Evolutionary conservation across 371 early-diverging fungal species (phyloP).

Genomic region (Mortierella sp.): DNA sequence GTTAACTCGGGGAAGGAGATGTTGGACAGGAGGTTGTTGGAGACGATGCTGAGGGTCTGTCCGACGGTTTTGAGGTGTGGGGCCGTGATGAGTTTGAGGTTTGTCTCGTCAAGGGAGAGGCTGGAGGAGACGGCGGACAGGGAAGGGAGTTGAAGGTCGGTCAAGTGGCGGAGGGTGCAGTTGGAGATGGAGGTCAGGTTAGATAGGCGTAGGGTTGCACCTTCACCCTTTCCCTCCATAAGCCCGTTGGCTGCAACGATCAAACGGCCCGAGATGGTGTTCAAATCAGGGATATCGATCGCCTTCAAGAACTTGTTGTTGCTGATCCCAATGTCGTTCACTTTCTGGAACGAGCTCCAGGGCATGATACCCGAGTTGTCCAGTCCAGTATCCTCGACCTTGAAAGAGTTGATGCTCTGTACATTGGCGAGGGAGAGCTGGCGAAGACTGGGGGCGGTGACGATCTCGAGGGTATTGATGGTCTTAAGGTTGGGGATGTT

Average conservation of each 20-base stretch:
- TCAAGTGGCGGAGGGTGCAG: slow-evolving; percentile 42
- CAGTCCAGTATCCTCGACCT: slow-evolving; percentile 62
- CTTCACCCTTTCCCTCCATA: slow-evolving; percentile 36
- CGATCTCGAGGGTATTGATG: slow-evolving; percentile 61
- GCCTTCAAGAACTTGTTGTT: slow-evolving; percentile 66
- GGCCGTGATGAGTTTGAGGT: slow-evolving; percentile 52
- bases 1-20: slow-evolving; percentile 62
- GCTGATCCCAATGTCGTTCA: slow-evolving; percentile 59
- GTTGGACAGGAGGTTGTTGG: slow-evolving; percentile 61
- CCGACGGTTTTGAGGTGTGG: slow-evolving; percentile 59
- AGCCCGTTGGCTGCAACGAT: slow-evolving; percentile 63
- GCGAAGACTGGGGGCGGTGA: slow-evolving; percentile 60
- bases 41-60: slow-evolving; percentile 65
- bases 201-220: slow-evolving; percentile 16
- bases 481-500: slow-evolving; percentile 59
- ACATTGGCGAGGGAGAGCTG: slow-evolving; percentile 61
- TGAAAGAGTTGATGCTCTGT: slow-evolving; percentile 59
- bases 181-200: slow-evolving; percentile 44
- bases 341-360: slow-evolving; percentile 50
- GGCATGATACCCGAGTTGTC: slow-evolving; percentile 59
- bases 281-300: slow-evolving; percentile 58
- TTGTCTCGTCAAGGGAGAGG: slow-evolving; percentile 64
- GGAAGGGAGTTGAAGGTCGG: slow-evolving; percentile 46
- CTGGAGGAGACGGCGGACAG: slow-evolving; percentile 59
- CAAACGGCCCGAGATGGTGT: slow-evolving; percentile 51